Conservation (phyloP, 2,329 filamentous ascomycete genomes). For the Magnaporthiopsis rhizophila region DNA sequence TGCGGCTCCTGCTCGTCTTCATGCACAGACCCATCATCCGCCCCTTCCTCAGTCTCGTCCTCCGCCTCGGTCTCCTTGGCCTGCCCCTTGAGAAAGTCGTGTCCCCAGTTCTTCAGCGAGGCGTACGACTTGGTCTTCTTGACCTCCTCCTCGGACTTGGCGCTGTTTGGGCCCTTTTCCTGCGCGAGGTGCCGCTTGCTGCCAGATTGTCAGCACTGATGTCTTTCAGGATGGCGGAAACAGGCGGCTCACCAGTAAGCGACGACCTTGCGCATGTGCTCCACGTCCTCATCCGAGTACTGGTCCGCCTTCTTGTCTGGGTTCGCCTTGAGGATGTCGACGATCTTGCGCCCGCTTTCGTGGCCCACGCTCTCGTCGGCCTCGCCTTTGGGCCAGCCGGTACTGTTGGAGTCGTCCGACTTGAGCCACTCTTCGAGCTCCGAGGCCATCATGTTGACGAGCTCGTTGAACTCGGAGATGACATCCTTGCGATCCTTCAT, state of each 20-base stretch:
- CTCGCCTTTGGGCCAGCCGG: constrained; percentile 53
- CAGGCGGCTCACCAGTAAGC: constrained; percentile 40
- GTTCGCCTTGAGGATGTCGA: constrained; percentile 55
- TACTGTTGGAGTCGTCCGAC: constrained; percentile 45
- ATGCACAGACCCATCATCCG: constrained; percentile 31
- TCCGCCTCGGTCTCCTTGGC: constrained; percentile 23
- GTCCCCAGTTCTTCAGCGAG: constrained; percentile 55
- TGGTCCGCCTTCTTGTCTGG: constrained; percentile 46
- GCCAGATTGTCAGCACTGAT: constrained; percentile 16
- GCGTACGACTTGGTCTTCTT: constrained; percentile 45
- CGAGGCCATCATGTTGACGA: constrained; percentile 57
- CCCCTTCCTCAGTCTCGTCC: constrained; percentile 36
- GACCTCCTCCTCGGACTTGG: constrained; percentile 30
- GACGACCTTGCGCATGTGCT: constrained; percentile 56
- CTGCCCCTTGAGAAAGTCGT: constrained; percentile 38
- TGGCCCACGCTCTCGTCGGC: constrained; percentile 55
- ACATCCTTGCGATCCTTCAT: constrained; percentile 6
- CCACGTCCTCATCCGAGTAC: constrained; percentile 46
- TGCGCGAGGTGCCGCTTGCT: constrained; percentile 57
- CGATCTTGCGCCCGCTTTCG: constrained; percentile 52
- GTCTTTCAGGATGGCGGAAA: constrained; percentile 8
- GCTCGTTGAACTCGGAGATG: constrained; percentile 49
- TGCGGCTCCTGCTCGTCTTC: constrained; percentile 23
- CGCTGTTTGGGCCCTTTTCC: constrained; percentile 41
- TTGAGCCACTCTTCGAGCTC: constrained; percentile 57